Percentiles rank a stretch among this genome's conserved stretches.
phyloP scores from a whole-genome alignment of 2,329 filamentous ascomycete genomes.

The Pyrenochaeta sp. region DNA sequence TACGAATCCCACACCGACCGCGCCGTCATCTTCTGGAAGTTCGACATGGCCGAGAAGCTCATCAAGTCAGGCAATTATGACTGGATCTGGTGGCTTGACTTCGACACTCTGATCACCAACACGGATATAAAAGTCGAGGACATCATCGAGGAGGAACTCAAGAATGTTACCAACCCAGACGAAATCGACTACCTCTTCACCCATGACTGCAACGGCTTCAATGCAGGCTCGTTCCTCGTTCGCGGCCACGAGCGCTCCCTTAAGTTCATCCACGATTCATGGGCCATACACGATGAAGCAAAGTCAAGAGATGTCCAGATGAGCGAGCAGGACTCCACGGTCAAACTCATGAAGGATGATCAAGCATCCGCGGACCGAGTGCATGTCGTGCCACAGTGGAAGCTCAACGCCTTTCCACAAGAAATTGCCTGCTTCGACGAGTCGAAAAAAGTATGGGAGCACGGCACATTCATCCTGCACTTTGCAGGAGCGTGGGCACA shows the following conservation, averaged over 20 bases:
- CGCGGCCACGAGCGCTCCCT: slow-evolving; percentile 46
- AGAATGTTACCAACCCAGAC: slow-evolving; percentile 36
- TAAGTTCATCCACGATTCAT: slow-evolving; percentile 42
- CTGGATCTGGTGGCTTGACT: slow-evolving; percentile 55
- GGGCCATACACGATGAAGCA: slow-evolving; percentile 31
- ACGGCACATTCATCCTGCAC: slow-evolving; percentile 49
- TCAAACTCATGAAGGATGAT: slow-evolving; percentile 40
- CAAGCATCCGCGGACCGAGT: slow-evolving; percentile 23
- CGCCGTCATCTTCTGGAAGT: slow-evolving; percentile 47
- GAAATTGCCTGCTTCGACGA: slow-evolving; percentile 51
- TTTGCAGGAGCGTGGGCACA: slow-evolving; percentile 54
- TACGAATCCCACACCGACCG: slow-evolving; percentile 45
- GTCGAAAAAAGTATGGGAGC: slow-evolving; percentile 35
- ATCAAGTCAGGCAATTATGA: slow-evolving; percentile 45
- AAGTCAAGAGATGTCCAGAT: slow-evolving; percentile 30
- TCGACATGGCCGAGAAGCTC: slow-evolving; percentile 48
- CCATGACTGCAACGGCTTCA: slow-evolving; percentile 50
- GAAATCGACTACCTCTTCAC: slow-evolving; percentile 49
- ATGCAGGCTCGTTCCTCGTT: slow-evolving; percentile 50
- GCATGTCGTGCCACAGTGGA: slow-evolving; percentile 45
- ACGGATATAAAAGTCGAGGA: slow-evolving; percentile 45
- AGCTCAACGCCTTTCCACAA: slow-evolving; percentile 50
- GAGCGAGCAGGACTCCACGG: slow-evolving; percentile 51
- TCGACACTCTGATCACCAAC: slow-evolving; percentile 52
- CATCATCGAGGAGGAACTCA: slow-evolving; percentile 45